Conservation (phyloP, 306 rosid species). For the Prunus mira region DNA sequence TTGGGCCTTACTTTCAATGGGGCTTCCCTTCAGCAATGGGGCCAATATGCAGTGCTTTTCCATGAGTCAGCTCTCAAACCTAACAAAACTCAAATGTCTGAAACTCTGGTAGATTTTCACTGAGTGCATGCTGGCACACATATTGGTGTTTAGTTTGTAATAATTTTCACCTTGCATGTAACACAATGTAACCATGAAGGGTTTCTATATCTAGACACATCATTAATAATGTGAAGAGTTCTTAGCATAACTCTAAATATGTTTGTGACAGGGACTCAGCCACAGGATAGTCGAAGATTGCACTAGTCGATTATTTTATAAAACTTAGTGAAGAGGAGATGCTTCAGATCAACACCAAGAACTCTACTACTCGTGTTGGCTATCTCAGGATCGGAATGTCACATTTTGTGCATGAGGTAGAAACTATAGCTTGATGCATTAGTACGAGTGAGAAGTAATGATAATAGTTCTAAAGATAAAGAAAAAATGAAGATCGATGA, state of each 20-base stretch:
- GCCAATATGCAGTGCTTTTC: neutral
- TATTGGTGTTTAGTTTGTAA: no score
- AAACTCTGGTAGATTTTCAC: neutral
- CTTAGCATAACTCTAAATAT: neutral
- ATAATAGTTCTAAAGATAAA: neutral
- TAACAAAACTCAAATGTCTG: neutral
- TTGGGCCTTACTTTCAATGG: neutral
- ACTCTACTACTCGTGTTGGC: neutral
- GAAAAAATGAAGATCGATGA: neutral
- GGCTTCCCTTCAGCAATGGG: neutral
- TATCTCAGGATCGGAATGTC: neutral
- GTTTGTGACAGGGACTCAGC: neutral
- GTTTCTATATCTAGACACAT: neutral
- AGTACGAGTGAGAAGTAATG: neutral
- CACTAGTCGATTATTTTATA: neutral
- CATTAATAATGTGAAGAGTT: neutral
- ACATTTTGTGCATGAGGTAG: neutral
- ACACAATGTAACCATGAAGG: neutral
- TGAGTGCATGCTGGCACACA: no score
- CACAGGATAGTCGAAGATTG: neutral
- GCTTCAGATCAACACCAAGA: neutral
- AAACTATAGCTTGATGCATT: neutral
- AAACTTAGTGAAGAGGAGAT: neutral
- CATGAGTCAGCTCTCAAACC: neutral
- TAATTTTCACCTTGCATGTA: neutral